Evolutionary conservation across 257 asterid genomes (phyloP).

Genomic region (Rhazya stricta): DNA sequence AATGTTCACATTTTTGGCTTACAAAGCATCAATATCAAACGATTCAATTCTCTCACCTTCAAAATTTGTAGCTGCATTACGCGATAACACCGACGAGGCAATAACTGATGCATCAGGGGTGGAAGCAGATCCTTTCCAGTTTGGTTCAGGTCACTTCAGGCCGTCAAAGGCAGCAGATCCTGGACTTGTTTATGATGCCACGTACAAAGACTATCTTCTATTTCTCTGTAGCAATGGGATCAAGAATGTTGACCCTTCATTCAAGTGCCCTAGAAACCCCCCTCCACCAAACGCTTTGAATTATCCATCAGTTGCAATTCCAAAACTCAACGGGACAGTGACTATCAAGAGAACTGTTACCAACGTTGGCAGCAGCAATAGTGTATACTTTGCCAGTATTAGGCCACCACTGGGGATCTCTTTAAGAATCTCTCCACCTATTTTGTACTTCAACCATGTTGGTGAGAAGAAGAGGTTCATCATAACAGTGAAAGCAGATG

Average conservation of each 20-base stretch:
- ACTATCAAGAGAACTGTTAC: constrained; percentile 59
- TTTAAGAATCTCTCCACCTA: constrained; percentile 48
- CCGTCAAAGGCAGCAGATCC: constrained; percentile 90
- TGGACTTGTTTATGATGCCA: constrained; percentile 78
- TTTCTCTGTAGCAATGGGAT: constrained; percentile 48
- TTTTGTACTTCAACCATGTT: constrained; percentile 38
- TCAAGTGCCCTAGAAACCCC: constrained; percentile 46
- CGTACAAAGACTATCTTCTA: constrained; percentile 66
- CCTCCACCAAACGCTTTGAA: constrained; percentile 44
- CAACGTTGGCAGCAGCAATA: constrained; percentile 51
- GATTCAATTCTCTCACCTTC: not conserved
- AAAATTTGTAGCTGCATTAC: constrained; percentile 48
- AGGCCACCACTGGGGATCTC: constrained; percentile 69
- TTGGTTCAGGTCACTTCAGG: constrained; percentile 79
- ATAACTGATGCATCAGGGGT: constrained; percentile 55
- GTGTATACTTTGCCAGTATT: constrained; percentile 47
- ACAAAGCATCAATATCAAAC: not conserved
- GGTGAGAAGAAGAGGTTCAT: constrained; percentile 61
- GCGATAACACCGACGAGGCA: constrained; percentile 40
- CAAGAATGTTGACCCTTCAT: constrained; percentile 30
- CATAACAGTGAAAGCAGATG: constrained; percentile 43
- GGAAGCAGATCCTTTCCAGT: constrained; percentile 80
- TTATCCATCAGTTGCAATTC: constrained; percentile 73
- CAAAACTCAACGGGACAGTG: constrained; percentile 40
- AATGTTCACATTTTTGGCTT: not conserved